phyloP scores from a whole-genome alignment of 805 yeast species.

The Barnettozyma sp. region DNA sequence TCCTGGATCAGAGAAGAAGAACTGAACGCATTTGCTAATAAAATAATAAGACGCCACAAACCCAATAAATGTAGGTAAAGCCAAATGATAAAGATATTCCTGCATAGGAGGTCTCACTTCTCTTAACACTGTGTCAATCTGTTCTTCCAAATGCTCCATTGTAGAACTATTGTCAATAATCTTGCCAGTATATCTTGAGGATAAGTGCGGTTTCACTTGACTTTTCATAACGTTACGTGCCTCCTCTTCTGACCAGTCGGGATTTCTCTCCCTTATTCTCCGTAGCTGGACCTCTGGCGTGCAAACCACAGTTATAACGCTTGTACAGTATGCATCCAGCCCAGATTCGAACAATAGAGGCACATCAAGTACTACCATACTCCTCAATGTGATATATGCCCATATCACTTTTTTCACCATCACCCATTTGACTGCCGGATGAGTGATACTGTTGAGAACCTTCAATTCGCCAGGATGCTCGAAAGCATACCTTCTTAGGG shows the following conservation, averaged over 20 bases:
- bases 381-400: slow-evolving; percentile 52
- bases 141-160: slow-evolving; percentile 35
- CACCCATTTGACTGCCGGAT: slow-evolving; percentile 70
- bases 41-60: slow-evolving; percentile 5
- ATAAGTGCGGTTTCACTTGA: slow-evolving; percentile 63
- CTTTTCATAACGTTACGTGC: slow-evolving; percentile 65
- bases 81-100: slow-evolving; percentile 7
- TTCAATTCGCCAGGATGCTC: slow-evolving; percentile 52
- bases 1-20: slow-evolving; percentile 11
- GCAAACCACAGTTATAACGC: slow-evolving; percentile 62
- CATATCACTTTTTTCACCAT: slow-evolving; percentile 50
- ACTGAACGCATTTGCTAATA: slow-evolving; percentile 1
- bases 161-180: slow-evolving; percentile 57
- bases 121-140: slow-evolving; percentile 32
- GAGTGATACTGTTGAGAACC: slow-evolving; percentile 68
- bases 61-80: slow-evolving; percentile 5
- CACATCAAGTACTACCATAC: slow-evolving; percentile 74
- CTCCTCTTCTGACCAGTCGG: slow-evolving; percentile 56
- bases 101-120: slow-evolving; percentile 11
- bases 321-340: slow-evolving; percentile 65
- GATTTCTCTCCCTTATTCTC: slow-evolving; percentile 61
- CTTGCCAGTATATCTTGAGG: slow-evolving; percentile 53
- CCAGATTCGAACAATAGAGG: slow-evolving; percentile 84
- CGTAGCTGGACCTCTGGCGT: slow-evolving; percentile 48
- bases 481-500: slow-evolving; percentile 74